phyloP scores from a whole-genome alignment of 192 early-diverging fungal genomes.

The Chytriomyces hyalinus region DNA sequence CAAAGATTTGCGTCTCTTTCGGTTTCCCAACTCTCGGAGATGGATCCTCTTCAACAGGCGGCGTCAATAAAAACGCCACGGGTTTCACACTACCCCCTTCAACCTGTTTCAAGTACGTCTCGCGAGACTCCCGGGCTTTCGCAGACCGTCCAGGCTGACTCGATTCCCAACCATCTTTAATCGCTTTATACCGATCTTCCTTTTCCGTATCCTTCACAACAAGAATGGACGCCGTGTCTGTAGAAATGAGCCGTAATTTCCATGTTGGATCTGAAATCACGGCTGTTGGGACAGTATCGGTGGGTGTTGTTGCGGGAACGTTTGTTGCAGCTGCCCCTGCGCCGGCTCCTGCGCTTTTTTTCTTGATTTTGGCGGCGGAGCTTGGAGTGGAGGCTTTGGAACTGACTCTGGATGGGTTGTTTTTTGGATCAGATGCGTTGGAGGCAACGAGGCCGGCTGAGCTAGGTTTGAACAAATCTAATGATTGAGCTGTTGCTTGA shows the following conservation, averaged over 20 bases:
- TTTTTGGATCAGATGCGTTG: background rate
- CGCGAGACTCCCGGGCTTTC: constrained; percentile 57
- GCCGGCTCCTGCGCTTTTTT: constrained; percentile 17
- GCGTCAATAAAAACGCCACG: constrained; percentile 39
- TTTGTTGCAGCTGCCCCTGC: constrained; percentile 11
- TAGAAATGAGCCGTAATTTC: constrained; percentile 56
- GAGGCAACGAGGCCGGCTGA: background rate
- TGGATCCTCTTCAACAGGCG: constrained; percentile 10
- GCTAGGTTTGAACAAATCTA: constrained; percentile 17
- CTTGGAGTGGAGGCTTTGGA: constrained; percentile 5
- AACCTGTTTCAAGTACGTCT: constrained; percentile 52
- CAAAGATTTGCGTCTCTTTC: background rate
- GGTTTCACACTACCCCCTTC: constrained; percentile 51
- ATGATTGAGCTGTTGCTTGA: constrained; percentile 31
- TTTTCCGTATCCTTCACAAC: constrained; percentile 67
- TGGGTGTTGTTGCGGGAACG: background rate
- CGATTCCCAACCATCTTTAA: constrained; percentile 67
- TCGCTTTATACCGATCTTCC: constrained; percentile 60
- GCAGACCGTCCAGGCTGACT: constrained; percentile 53
- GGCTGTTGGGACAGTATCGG: background rate
- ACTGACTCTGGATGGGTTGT: background rate
- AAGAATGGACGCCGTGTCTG: constrained; percentile 48
- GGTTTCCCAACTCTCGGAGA: constrained; percentile 16
- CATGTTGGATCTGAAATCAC: constrained; percentile 28
- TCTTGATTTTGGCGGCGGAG: constrained; percentile 25